Percentiles rank a stretch among this genome's conserved stretches.
Conservation (phyloP, 2,329 filamentous ascomycete genomes). For the Tetracladium maxilliforme region DNA sequence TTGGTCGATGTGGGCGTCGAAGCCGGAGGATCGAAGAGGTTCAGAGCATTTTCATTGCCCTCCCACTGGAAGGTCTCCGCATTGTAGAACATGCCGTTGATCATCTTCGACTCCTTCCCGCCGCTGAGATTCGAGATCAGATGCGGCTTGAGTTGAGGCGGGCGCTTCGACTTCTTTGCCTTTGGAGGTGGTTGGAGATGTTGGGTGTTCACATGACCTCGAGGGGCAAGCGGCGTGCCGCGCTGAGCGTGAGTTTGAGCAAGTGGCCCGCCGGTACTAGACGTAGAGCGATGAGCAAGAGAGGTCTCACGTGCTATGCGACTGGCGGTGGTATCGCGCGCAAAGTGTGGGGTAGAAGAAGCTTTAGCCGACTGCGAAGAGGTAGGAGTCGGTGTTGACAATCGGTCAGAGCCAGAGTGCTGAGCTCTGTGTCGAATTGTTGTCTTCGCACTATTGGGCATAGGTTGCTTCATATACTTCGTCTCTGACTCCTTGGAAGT, state of each 20-base stretch:
- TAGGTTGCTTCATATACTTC: slow-evolving; percentile 72
- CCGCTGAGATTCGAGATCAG: slow-evolving; percentile 74
- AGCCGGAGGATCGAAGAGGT: slow-evolving; percentile 56
- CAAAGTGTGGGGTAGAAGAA: slow-evolving; percentile 40
- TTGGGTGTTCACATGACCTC: slow-evolving; percentile 29
- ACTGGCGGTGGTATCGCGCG: slow-evolving; percentile 50
- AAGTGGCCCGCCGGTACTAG: slow-evolving; percentile 28
- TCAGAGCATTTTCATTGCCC: slow-evolving; percentile 79
- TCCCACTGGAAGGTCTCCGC: slow-evolving; percentile 81
- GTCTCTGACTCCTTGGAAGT: slow-evolving; percentile 74
- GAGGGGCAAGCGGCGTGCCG: slow-evolving; percentile 34
- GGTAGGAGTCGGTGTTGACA: slow-evolving; percentile 26
- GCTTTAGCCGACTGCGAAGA: slow-evolving; percentile 34
- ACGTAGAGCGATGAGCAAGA: slow-evolving; percentile 42
- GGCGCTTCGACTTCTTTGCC: slow-evolving; percentile 39
- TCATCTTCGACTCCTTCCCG: slow-evolving; percentile 65
- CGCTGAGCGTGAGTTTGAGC: slow-evolving; percentile 40
- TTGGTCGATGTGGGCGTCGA: slow-evolving; percentile 27
- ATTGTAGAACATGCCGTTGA: slow-evolving; percentile 96
- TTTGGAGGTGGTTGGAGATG: slow-evolving; percentile 26
- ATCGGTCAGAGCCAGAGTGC: too few species aligned
- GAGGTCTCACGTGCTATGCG: slow-evolving; percentile 48
- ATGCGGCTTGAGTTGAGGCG: slow-evolving; percentile 60
- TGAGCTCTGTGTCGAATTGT: too few species aligned
- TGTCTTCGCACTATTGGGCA: too few species aligned